These are phyloP conservation scores for Rhizopogon vinicolor DNA, from an alignment of 768 basidiomycete genomes.

Conservation along the genomic window DNA sequence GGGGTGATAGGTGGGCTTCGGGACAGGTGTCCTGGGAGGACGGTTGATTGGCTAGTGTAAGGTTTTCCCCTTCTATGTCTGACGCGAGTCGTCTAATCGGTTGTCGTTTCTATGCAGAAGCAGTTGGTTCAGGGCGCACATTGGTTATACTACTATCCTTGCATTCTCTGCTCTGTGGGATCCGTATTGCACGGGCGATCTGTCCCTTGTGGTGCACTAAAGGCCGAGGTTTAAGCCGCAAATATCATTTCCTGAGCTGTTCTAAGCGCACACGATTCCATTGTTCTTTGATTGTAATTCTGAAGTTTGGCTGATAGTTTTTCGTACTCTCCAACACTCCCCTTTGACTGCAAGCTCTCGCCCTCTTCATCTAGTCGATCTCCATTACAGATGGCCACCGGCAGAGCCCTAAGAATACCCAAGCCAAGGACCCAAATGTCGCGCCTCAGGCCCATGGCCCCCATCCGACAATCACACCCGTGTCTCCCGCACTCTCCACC, in stretches of 20 bases:
- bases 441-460: too few species aligned
- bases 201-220: not conserved
- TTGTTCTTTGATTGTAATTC: not conserved
- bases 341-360: not conserved
- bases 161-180: not conserved
- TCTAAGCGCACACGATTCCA: not conserved
- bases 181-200: not conserved
- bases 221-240: too few species aligned
- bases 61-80: not conserved
- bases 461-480: too few species aligned
- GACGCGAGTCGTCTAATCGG: not conserved
- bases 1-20: constrained; percentile 82
- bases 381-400: too few species aligned
- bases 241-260: too few species aligned
- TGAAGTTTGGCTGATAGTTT: not conserved
- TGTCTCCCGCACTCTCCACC: too few species aligned
- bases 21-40: constrained; percentile 88
- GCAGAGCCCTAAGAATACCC: too few species aligned
- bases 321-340: not conserved
- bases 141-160: not conserved
- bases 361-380: too few species aligned
- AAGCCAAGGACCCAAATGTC: too few species aligned
- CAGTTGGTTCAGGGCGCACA: not conserved
- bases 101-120: not conserved
- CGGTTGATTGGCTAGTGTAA: constrained; percentile 14